Conservation (phyloP, 2,329 filamentous ascomycete genomes). For the Simplicillium sp. region DNA sequence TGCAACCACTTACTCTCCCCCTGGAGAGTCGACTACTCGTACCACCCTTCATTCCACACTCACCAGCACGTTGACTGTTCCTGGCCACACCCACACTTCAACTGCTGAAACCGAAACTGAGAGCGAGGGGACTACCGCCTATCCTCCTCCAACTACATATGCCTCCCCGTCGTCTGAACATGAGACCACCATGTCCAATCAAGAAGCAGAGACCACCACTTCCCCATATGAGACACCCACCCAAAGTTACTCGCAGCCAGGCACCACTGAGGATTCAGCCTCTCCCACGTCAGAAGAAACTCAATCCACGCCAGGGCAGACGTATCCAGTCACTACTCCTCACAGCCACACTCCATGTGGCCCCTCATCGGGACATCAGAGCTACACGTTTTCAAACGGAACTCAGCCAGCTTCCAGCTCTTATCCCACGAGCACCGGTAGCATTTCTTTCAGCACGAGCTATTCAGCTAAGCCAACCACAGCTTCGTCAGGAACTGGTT, state of each 20-base stretch:
- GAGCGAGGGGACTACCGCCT: background rate
- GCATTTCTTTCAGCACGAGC: background rate
- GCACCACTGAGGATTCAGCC: too few relatives aligned
- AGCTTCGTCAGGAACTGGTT: too few relatives aligned
- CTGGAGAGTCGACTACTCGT: background rate
- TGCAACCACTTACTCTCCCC: too few relatives aligned
- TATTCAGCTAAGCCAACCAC: too few relatives aligned
- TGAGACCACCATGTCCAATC: too few relatives aligned
- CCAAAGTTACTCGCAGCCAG: too few relatives aligned
- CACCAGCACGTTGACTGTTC: background rate
- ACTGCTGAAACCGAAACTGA: background rate
- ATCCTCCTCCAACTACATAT: background rate
- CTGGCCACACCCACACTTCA: too few relatives aligned
- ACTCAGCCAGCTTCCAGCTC: background rate
- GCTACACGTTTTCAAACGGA: background rate
- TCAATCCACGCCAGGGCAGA: too few relatives aligned
- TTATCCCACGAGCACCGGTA: background rate
- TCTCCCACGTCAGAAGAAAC: too few relatives aligned
- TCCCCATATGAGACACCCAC: too few relatives aligned
- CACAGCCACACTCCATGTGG: background rate
- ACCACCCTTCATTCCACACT: conserved; percentile 1
- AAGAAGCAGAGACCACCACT: too few relatives aligned
- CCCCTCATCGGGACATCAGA: background rate
- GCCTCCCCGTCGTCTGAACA: too few relatives aligned
- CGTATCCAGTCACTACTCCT: background rate